Evolutionary conservation across 441 rosid genomes (phyloP).

Genomic region (Euphorbia corollata): DNA sequence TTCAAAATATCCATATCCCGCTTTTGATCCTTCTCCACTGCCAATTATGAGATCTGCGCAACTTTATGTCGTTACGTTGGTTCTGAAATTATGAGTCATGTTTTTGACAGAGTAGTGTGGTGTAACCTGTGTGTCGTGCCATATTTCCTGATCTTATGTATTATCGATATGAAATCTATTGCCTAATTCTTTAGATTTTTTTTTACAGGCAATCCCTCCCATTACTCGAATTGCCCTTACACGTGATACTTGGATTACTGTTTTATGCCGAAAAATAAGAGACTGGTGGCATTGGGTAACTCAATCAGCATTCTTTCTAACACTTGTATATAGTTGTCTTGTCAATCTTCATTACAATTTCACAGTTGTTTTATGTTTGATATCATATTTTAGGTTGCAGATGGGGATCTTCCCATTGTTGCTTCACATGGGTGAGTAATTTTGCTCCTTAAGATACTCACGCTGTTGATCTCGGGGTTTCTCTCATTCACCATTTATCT

Average conservation of each 20-base stretch:
- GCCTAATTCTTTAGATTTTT: slow-evolving; percentile 16
- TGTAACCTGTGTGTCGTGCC: not conserved
- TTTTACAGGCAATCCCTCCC: slow-evolving; percentile 85
- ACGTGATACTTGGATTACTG: slow-evolving; percentile 95
- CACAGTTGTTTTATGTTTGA: slow-evolving; percentile 20
- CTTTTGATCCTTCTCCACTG: too few relatives aligned
- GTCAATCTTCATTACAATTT: slow-evolving; percentile 5
- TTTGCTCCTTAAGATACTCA: slow-evolving; percentile 23
- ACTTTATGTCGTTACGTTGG: not conserved
- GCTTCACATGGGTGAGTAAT: slow-evolving; percentile 88
- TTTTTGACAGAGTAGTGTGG: not conserved
- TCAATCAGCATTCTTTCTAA: slow-evolving; percentile 24
- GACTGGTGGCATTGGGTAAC: slow-evolving; percentile 99
- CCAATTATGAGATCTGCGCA: too few relatives aligned
- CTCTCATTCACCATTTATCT: slow-evolving; percentile 25
- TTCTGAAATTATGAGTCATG: slow-evolving; percentile 1
- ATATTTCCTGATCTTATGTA: not conserved
- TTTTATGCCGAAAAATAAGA: slow-evolving; percentile 90
- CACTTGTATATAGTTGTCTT: slow-evolving; percentile 18
- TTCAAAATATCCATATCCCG: too few relatives aligned
- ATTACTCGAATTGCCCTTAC: slow-evolving; percentile 90
- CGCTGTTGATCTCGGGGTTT: slow-evolving; percentile 14
- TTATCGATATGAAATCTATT: slow-evolving; percentile 6
- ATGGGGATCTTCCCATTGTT: slow-evolving; percentile 92
- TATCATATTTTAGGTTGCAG: slow-evolving; percentile 67